Evolutionary conservation across 2,329 filamentous ascomycete species (phyloP), one percentile per base, ranked within the genome.

Genomic region (Aurifilum marmelostoma): DNA sequence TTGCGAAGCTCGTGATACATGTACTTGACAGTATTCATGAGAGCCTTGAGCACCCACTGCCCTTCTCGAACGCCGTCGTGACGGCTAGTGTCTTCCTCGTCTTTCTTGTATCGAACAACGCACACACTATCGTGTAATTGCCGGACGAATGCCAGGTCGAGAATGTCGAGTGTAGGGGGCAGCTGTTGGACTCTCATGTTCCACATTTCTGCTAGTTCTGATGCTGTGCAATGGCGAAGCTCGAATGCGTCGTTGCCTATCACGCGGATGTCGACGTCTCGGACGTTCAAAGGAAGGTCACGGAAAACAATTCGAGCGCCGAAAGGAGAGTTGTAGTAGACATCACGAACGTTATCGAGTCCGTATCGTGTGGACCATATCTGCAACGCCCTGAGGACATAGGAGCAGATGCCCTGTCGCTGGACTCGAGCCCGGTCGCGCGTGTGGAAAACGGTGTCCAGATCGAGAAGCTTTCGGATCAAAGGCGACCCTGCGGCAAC

Each of bases 81-180:
- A n/a, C 21, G 16, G 37, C n/a, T 18, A 21, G 41, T 16, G 12
- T 14, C 21, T 21, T 14, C 43, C 39, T 58, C 18, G 11, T 64
- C 41, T 47, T 59, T 47, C 8, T 65, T 54, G 85, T 79, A 41
- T 78, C 41, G 77, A 59, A 89, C 85, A 18, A 88, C 78, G 67
- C 84, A 87, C 59, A 89, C 84, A 70, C 86, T 88, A 73, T 89
- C 88, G 72, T 89, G 85, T 24, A 89, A 77, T 75, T 89, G 84
- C 27, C 80, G 79, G 69, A 85, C 74, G 61, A 88, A 82, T 52
- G 81, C 78, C n/a, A 89, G 75, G 24, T 82, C 77, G 63, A 75
- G 76, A 43, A 89, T 81, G 71, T 88, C 83, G 67, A 89, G 74
- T 0, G 79, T 74, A 18, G 79, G 78, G 0, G 86, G 86, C 21